phyloP scores from a whole-genome alignment of 2,329 filamentous ascomycete species.

The Nectriaceae sp. region DNA sequence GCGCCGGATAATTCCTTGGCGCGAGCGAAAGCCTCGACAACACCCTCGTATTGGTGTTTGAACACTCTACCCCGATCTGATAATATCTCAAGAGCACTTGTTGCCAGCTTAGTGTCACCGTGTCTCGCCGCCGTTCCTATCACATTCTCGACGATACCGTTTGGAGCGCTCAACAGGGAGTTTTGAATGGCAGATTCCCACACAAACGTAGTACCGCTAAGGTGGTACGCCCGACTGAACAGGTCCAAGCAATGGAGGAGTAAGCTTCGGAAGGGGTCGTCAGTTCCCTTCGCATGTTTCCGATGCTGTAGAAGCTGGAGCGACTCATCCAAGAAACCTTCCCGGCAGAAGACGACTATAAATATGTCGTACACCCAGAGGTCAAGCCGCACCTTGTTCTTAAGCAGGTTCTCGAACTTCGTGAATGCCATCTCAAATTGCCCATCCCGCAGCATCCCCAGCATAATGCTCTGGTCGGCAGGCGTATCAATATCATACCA shows the following conservation, averaged over 20 bases:
- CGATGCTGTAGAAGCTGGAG: constrained; percentile 67
- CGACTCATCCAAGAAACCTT: constrained; percentile 76
- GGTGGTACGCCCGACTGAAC: constrained; percentile 66
- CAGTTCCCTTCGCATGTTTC: constrained; percentile 34
- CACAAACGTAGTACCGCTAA: constrained; percentile 65
- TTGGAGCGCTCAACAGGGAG: constrained; percentile 47
- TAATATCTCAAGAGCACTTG: constrained; percentile 62
- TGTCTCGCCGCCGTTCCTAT: constrained; percentile 71
- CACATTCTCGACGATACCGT: constrained; percentile 67
- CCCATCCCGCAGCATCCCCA: constrained; percentile 77
- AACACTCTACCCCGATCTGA: constrained; percentile 50
- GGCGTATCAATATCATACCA: constrained; percentile 59
- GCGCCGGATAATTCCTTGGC: constrained; percentile 63
- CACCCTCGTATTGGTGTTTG: constrained; percentile 75
- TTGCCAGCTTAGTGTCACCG: constrained; percentile 69
- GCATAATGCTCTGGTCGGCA: constrained; percentile 66
- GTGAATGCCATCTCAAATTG: constrained; percentile 80
- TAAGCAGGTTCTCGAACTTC: constrained; percentile 67
- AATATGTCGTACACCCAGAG: constrained; percentile 80
- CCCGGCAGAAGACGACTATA: constrained; percentile 70
- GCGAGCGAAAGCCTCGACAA: constrained; percentile 70
- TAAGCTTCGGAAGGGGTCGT: constrained; percentile 48
- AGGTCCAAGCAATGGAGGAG: constrained; percentile 75
- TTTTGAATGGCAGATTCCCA: constrained; percentile 67
- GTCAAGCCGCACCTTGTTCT: constrained; percentile 56